Base-by-base conservation (phyloP, 768 basidiomycete species). In the Mycena latifolia region DNA sequence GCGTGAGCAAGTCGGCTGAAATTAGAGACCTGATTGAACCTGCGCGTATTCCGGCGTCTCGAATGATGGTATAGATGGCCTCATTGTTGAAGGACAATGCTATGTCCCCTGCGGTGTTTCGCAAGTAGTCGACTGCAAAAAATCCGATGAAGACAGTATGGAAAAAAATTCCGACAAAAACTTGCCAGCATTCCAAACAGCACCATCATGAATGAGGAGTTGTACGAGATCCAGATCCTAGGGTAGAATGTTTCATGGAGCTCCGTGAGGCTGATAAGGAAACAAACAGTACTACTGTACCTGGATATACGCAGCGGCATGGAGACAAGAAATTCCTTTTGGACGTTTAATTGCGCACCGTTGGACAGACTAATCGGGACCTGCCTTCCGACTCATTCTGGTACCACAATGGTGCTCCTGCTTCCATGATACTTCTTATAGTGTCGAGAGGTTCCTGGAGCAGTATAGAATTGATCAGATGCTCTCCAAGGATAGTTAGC, bases 1-100 rank as follows among this genome's bases (percentile, higher is more conserved):
- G n/a, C 41, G 66, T 60, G 25, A 60, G 29, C 20, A 50, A 66
- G 41, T 6, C 20, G 47, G 47, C 56, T 25, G 51, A 37, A 3
- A 47, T 55, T 29, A 14, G 51, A 35, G 17, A 46, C 61, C 14
- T 39, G 54, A 75, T 78, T 82, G 73, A 67, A 94, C 96, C 96
- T 79, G 92, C 86, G 62, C 97, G 89, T 63, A 99, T 89, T 10
- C 97, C 98, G 61, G 97, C 93, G 78, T 97, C 91, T n/a, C 94
- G 87, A 52, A 99, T 92, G 55, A 88, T 73, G 24, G 81, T 85
- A 77, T 98, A 99, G 18, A 90, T 90, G 41, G 80, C 79, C 61
- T 81, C 78, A 71, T 96, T 86, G 71, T 97, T 96, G 77, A 92
- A 85, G 10, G 95, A 97, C 31, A 95, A 81, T 14, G 95, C 92